A percentile compares a stretch with the other conserved stretches of the same genome.
Conservation (phyloP, 306 rosid genomes). For the Cicer chorassanicum region DNA sequence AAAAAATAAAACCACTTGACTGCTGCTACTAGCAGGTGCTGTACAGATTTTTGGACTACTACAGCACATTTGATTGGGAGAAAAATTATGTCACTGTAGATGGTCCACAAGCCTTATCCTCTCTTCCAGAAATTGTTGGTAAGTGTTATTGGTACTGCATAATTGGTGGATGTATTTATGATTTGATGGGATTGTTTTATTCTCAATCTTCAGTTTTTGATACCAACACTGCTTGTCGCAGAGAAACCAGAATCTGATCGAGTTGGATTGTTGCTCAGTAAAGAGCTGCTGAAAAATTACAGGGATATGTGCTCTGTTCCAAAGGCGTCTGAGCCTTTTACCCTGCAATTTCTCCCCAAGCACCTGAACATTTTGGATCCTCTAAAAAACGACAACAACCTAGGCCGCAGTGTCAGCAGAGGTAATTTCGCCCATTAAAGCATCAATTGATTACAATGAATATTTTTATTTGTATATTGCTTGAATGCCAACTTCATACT, state of each 20-base stretch:
- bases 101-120: slow-evolving; percentile 61
- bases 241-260: slow-evolving; percentile 51
- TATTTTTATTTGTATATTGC: slow-evolving; percentile 18
- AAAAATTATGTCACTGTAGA: slow-evolving; percentile 54
- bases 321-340: slow-evolving; percentile 38
- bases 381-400: slow-evolving; percentile 65
- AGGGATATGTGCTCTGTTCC: slow-evolving; percentile 55
- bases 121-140: slow-evolving; percentile 62
- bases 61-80: slow-evolving; percentile 67
- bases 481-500: slow-evolving; percentile 12
- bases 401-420: slow-evolving; percentile 67
- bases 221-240: slow-evolving; percentile 45
- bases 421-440: slow-evolving; percentile 52
- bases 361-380: slow-evolving; percentile 74
- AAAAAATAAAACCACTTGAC: slow-evolving; percentile 38
- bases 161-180: slow-evolving; percentile 15
- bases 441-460: slow-evolving; percentile 26
- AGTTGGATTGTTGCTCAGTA: slow-evolving; percentile 52
- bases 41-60: slow-evolving; percentile 70
- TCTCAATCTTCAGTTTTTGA: slow-evolving; percentile 37
- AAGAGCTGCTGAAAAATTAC: slow-evolving; percentile 59
- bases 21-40: slow-evolving; percentile 59
- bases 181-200: slow-evolving; percentile 21
- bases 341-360: slow-evolving; percentile 57
- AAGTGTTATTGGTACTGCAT: slow-evolving; percentile 37